Evolutionary conservation across 805 yeast species (phyloP).

Genomic region (Wickerhamomyces strasburgensis): DNA sequence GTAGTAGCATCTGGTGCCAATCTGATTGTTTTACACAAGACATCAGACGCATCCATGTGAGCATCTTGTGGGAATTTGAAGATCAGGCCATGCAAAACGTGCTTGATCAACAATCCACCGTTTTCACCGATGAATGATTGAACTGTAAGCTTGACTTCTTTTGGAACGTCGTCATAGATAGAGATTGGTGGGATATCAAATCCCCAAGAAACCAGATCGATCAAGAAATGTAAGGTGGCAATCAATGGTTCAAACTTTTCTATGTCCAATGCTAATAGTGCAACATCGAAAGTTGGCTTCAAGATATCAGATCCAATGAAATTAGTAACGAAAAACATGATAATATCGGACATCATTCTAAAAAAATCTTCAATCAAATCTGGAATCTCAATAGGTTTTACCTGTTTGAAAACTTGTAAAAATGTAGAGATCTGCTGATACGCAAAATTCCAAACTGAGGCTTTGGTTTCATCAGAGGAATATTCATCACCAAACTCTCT

Average conservation of each 20-base stretch:
- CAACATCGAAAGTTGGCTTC: slow-evolving; percentile 51
- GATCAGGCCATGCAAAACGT: slow-evolving; percentile 61
- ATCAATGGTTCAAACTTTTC: slow-evolving; percentile 69
- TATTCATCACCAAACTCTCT: slow-evolving; percentile 66
- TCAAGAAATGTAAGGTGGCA: slow-evolving; percentile 67
- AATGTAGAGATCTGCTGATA: slow-evolving; percentile 59
- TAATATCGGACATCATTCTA: slow-evolving; percentile 69
- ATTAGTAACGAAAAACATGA: slow-evolving; percentile 66
- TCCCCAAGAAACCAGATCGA: slow-evolving; percentile 85
- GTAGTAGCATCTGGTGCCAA: slow-evolving; percentile 39
- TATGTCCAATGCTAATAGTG: slow-evolving; percentile 48
- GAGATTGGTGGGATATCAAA: slow-evolving; percentile 76
- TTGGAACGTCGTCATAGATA: slow-evolving; percentile 50
- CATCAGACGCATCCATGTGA: slow-evolving; percentile 69
- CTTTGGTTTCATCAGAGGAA: slow-evolving; percentile 41
- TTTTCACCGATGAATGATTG: slow-evolving; percentile 42
- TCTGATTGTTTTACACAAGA: slow-evolving; percentile 58
- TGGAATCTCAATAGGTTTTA: slow-evolving; percentile 23
- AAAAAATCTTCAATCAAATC: slow-evolving; percentile 85
- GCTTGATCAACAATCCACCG: slow-evolving; percentile 50
- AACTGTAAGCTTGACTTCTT: slow-evolving; percentile 46
- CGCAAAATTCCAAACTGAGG: slow-evolving; percentile 71
- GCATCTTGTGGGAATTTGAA: slow-evolving; percentile 67
- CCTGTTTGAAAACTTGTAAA: slow-evolving; percentile 36
- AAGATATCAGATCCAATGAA: slow-evolving; percentile 43